Evolutionary conservation across 1,139 yeast species (phyloP), one percentile per base, ranked within the genome.

Genomic region (Magnusiomyces sp.): DNA sequence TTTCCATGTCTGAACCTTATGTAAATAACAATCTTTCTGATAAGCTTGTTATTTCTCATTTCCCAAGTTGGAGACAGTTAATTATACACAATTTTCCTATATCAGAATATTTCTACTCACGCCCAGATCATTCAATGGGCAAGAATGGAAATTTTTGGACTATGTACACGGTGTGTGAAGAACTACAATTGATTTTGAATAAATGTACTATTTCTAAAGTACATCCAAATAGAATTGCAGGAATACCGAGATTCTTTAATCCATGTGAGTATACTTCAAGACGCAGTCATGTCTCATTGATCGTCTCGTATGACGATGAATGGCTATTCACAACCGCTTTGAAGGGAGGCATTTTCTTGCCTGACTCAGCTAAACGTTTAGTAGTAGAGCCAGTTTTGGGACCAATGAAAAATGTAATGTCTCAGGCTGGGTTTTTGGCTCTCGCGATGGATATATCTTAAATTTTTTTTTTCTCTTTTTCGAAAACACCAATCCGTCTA

Each of bases 381-480:
- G 33, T 32, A 20, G 20, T 39, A 10, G 32, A 34, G 17, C 37
- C 46, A 2, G 20, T 34, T n/a, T 10, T 19, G 5, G 46, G 46
- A 5, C 39, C 46, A 7, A 17, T 43, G 39, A 43, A 43, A 13
- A 43, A 43, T 19, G 40, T 43, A 2, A 33, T 43, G 38, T 43
- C 46, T 11, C 46, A 43, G 17, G 46, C 46, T 17, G 46, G 46
- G 13, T 43, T 43, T 32, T 7, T 43, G 13, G 46, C 46, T 23
- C 29, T 23, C 7, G 29, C 29, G 7, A 23, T 23, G 29, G 7
- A 23, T 23, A 23, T 23, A 5, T 23, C 29, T 23, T n/a, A n/a
- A n/a, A n/a, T n/a, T n/a, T n/a, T n/a, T n/a, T n/a, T n/a, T n/a
- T n/a, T n/a, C n/a, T n/a, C n/a, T n/a, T n/a, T n/a, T n/a, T n/a